Evolutionary conservation across 2,329 filamentous ascomycete genomes (phyloP).

Genomic region (Neurospora sp.): DNA sequence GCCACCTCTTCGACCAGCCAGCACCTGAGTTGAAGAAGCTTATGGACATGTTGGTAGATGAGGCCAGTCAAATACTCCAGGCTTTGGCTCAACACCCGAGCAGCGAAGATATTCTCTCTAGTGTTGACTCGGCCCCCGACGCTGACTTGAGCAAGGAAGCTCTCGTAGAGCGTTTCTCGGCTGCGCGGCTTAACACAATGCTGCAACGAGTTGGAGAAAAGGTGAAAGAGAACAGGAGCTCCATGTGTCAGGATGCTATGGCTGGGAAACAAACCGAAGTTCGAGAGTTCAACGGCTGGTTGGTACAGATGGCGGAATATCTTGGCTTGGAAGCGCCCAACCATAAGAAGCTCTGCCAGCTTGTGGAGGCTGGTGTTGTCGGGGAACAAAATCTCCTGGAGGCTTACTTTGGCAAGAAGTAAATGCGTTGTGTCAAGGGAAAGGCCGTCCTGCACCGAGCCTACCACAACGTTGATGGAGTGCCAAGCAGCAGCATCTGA

Average conservation of each 20-base stretch:
- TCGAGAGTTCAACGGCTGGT: slow-evolving; percentile 49
- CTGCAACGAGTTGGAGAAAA: slow-evolving; percentile 37
- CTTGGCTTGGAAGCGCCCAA: slow-evolving; percentile 12
- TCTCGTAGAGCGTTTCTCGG: slow-evolving; percentile 33
- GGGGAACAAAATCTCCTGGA: slow-evolving; percentile 4
- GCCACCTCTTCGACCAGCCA: slow-evolving; percentile 56
- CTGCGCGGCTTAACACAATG: slow-evolving; percentile 30
- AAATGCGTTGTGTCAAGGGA: background rate
- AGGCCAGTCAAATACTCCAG: slow-evolving; percentile 64
- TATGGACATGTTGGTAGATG: slow-evolving; percentile 60
- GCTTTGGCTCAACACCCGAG: slow-evolving; percentile 49
- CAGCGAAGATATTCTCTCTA: slow-evolving; percentile 32
- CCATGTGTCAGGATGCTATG: slow-evolving; percentile 50
- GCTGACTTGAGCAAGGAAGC: slow-evolving; percentile 4
- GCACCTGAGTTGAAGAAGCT: slow-evolving; percentile 40
- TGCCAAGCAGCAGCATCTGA: background rate
- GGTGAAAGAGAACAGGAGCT: slow-evolving; percentile 45
- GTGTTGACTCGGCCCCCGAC: background rate
- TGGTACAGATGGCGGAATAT: slow-evolving; percentile 24
- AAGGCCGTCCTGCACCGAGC: background rate
- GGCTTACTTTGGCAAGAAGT: background rate
- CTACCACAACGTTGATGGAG: background rate
- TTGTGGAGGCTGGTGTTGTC: slow-evolving; percentile 14
- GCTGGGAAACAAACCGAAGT: slow-evolving; percentile 45
- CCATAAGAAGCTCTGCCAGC: slow-evolving; percentile 15